Base-by-base conservation (phyloP, 2,329 filamentous ascomycete genomes). In the Elsinoe fawcettii region DNA sequence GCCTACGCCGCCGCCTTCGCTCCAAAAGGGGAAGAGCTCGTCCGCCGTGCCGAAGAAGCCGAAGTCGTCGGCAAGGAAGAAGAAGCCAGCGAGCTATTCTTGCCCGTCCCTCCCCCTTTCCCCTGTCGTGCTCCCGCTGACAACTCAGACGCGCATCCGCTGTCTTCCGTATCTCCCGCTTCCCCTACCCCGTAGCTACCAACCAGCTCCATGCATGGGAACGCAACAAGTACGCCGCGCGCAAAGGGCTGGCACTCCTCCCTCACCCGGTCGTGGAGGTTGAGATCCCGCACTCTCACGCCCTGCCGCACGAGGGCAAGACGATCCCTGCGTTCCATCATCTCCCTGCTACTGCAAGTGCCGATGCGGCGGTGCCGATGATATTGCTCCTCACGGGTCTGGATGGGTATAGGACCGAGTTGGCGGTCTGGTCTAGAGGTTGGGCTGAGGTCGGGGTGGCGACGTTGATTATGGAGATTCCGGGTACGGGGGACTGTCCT, bases 101-200 rank as follows among this genome's bases (percentile, higher is more conserved):
- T 88, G 61, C 71, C 69, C 8, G 69, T 54, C 16, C 27, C 27
- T 30, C 9, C 27, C 27, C 27, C 27, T 30, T 30, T 9, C 27
- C 27, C 27, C 9, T 5, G 27, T 30, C 27, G 9, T 30, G 27
- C 9, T 5, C n/a, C n/a, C n/a, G 25, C 59, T 64, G 49, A 67
- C 63, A 32, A 11, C 7, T 9, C 46, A 71, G 70, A n/a, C 82
- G 86, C 20, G 84, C 84, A 4, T 86, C 85, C 20, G 82, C 84
- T 23, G 76, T 90, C n/a, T 85, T 87, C 69, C 80, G 87, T 55
- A 89, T 90, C 62, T 78, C 84, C 0, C 79, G 87, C 14, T 90
- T 90, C 66, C 86, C 87, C 6, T 74, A 74, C 5, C 75, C 75
- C 18, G 67, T 75, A 20, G 74, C 71, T 20, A 68, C 68, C 5